phyloP scores from a whole-genome alignment of 768 basidiomycete species.

The Kwoniella newhampshirensis region DNA sequence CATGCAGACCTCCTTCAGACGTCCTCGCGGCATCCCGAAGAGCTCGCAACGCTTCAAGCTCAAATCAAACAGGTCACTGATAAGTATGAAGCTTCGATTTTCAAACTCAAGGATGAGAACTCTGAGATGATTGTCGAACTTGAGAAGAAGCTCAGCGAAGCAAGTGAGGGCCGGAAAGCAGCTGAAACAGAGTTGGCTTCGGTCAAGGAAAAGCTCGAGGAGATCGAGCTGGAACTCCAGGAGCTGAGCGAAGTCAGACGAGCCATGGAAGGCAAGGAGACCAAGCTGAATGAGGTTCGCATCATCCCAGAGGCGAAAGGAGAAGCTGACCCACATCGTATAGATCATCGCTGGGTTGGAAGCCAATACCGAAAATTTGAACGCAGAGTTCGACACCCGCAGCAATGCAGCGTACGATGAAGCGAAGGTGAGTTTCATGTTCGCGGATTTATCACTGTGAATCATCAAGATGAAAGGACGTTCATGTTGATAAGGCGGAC shows the following conservation, averaged over 20 bases:
- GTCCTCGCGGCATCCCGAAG: conserved; percentile 17
- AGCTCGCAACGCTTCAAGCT: conserved; percentile 9
- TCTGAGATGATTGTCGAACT: conserved; percentile 9
- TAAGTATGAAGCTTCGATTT: conserved; percentile 10
- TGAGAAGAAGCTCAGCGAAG: conserved; percentile 1
- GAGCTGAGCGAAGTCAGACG: conserved; percentile 1
- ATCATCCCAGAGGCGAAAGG: not conserved
- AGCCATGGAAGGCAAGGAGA: conserved; percentile 13
- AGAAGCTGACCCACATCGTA: not conserved
- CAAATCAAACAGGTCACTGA: conserved; percentile 14
- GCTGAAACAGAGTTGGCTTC: conserved; percentile 4
- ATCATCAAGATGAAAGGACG: not conserved
- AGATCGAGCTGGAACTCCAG: conserved; percentile 12
- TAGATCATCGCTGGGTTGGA: conserved; percentile 21
- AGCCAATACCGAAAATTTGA: conserved; percentile 8
- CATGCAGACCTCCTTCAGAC: conserved; percentile 16
- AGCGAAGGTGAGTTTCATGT: conserved; percentile 19
- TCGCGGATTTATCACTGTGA: not conserved
- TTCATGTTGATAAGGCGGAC: not conserved
- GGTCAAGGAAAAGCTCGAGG: conserved; percentile 3
- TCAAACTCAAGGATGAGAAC: conserved; percentile 2
- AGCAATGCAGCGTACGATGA: conserved; percentile 14
- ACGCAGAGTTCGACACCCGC: conserved; percentile 13
- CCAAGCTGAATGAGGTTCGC: conserved; percentile 17
- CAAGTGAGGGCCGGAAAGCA: not conserved